Percentiles rank a stretch among this genome's conserved stretches.
phyloP scores from a whole-genome alignment of 129 eudicot genomes.

The Solidago caesia region DNA sequence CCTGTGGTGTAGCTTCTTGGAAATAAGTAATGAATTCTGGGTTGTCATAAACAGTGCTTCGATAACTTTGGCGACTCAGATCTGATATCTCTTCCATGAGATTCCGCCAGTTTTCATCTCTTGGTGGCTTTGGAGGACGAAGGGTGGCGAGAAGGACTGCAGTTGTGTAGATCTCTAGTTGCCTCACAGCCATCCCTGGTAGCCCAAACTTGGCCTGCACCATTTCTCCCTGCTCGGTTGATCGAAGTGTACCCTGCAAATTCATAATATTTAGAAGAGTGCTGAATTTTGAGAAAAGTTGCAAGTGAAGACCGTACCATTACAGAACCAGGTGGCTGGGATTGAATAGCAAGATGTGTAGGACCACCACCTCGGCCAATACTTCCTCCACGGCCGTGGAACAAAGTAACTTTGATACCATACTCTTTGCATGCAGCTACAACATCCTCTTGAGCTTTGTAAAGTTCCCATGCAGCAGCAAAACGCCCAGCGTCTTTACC shows the following conservation, averaged over 20 bases:
- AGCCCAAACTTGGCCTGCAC: conserved; percentile 93
- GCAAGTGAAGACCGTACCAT: conserved; percentile 49
- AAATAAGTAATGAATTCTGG: conserved; percentile 82
- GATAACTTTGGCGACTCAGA: conserved; percentile 60
- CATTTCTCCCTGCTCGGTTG: conserved; percentile 99
- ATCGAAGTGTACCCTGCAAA: conserved; percentile 80
- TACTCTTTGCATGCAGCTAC: conserved; percentile 86
- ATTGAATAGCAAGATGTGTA: conserved; percentile 89
- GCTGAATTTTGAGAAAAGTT: neutral
- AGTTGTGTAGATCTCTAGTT: conserved; percentile 87
- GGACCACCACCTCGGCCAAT: conserved; percentile 99
- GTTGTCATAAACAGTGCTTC: conserved; percentile 79
- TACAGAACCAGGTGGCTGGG: conserved; percentile 99
- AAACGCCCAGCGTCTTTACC: conserved; percentile 99
- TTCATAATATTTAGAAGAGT: conserved; percentile 9
- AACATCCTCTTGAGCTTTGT: conserved; percentile 97
- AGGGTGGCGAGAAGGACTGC: conserved; percentile 92
- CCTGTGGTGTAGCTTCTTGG: conserved; percentile 96
- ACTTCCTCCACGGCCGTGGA: conserved; percentile 97
- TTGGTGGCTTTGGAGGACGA: conserved; percentile 87
- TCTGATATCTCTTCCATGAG: conserved; percentile 84
- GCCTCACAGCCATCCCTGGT: conserved; percentile 81
- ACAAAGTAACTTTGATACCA: conserved; percentile 74
- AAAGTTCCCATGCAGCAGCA: conserved; percentile 97
- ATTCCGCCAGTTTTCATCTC: conserved; percentile 88